Base-by-base conservation (phyloP, 1,139 yeast species). In the Candida pseudoviswanathii region DNA sequence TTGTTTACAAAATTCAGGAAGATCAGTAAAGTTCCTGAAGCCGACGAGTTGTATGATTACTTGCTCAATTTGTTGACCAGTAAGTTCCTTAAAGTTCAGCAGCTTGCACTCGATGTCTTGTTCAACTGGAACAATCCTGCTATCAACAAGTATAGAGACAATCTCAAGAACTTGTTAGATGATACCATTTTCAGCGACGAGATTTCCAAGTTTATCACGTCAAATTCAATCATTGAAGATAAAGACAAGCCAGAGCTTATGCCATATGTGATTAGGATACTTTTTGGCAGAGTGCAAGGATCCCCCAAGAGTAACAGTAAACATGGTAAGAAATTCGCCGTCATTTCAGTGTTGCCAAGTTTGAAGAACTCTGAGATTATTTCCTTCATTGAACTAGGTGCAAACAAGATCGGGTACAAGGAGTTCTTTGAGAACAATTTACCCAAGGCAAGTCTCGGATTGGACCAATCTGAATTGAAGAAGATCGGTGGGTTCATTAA, bases 161-260 rank as follows among this genome's bases (percentile, higher is more conserved):
- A 86, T 56, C 72, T 95, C 59, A 78, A 71, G 47, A 91, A 88
- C 57, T 69, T 95, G 50, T 71, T 94, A 30, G 97, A 92, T 63
- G 96, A 91, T 55, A 81, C 89, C 1, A 73, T 86, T 25, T 92
- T 90, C 69, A 82, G 90, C 52, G 99, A 95, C 65, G 97, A 92
- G 65, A 71, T 92, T 33, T 73, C 89, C 31, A 81, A 79, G 33
- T 77, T 94, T 43, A 70, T 89, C 34, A 70, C 80, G 4, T 56
- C 57, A 32, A 76, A 76, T 6, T 67, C 71, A 2, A 40, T 42
- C 4, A 75, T 91, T 46, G 91, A 87, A 56, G 75, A 73, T 10
- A 75, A 73, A 5, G 97, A 92, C 62, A 71, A 79, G 22, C 71
- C 66, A 1, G 65, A 56, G 0, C 75, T 94, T 4, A 80, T 91